These are phyloP conservation scores for Amaranthus palmeri DNA, from an alignment of 148 eudicot species.

Conservation along the genomic window DNA sequence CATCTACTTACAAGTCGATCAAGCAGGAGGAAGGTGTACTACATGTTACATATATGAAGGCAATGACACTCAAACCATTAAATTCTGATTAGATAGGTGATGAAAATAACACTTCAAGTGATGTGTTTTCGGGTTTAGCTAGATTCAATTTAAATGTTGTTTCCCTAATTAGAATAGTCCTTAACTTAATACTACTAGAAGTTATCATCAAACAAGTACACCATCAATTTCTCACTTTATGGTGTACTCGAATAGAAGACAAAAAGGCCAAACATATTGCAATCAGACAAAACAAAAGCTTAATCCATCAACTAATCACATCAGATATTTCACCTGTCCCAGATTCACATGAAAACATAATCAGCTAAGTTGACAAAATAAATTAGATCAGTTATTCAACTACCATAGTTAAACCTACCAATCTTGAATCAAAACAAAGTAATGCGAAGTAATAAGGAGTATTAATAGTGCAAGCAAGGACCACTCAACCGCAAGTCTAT, in stretches of 20 bases:
- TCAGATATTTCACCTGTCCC: background rate
- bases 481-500: background rate
- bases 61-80: no score
- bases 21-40: no score
- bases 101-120: no score
- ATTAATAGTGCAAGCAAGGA: background rate
- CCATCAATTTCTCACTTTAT: no score
- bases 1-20: no score
- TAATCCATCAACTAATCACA: background rate
- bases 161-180: no score
- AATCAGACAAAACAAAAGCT: background rate
- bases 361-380: slow-evolving; percentile 17
- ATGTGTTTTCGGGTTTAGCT: no score
- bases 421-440: background rate
- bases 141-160: no score
- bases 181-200: no score
- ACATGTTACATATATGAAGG: no score
- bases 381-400: slow-evolving; percentile 8
- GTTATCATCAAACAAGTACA: no score
- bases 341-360: slow-evolving; percentile 12
- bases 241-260: background rate
- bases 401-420: slow-evolving; percentile 8
- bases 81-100: no score
- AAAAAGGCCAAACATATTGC: background rate
- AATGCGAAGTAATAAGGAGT: background rate